Evolutionary conservation across 1,284 basidiomycete species (phyloP).

Genomic region (Volvariella surrecta): DNA sequence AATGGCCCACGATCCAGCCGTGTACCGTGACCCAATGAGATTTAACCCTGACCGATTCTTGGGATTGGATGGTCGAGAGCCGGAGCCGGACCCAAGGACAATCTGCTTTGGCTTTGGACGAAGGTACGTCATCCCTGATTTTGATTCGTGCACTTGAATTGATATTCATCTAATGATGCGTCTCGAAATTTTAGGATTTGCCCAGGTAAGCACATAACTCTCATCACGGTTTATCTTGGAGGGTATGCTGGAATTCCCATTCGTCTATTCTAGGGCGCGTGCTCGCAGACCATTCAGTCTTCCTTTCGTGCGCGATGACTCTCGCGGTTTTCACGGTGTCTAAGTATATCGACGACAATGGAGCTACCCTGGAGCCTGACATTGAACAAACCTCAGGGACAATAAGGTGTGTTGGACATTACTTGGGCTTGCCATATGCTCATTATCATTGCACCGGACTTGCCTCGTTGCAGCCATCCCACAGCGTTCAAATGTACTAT

Average conservation of each 20-base stretch:
- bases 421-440: too few species aligned
- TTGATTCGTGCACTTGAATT: slow-evolving; percentile 17
- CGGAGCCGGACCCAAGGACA: slow-evolving; percentile 26
- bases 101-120: slow-evolving; percentile 32
- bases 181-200: slow-evolving; percentile 20
- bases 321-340: slow-evolving; percentile 29
- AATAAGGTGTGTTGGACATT: slow-evolving; percentile 22
- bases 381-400: slow-evolving; percentile 31
- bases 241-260: neutral
- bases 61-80: slow-evolving; percentile 9
- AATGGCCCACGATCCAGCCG: slow-evolving; percentile 26
- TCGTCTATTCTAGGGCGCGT: slow-evolving; percentile 16
- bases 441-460: too few species aligned
- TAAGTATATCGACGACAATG: slow-evolving; percentile 16
- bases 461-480: slow-evolving; percentile 1
- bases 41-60: slow-evolving; percentile 22
- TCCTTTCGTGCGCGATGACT: slow-evolving; percentile 32
- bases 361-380: slow-evolving; percentile 24
- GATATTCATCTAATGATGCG: slow-evolving; percentile 3
- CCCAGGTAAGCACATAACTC: slow-evolving; percentile 13
- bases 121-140: slow-evolving; percentile 19
- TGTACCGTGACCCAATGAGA: slow-evolving; percentile 22
- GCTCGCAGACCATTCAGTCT: slow-evolving; percentile 35
- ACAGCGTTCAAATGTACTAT: slow-evolving; percentile 4
- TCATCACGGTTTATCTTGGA: neutral